Conservation (phyloP, 164 flowering plant species). For the Kalanchoe fedtschenkoi region DNA sequence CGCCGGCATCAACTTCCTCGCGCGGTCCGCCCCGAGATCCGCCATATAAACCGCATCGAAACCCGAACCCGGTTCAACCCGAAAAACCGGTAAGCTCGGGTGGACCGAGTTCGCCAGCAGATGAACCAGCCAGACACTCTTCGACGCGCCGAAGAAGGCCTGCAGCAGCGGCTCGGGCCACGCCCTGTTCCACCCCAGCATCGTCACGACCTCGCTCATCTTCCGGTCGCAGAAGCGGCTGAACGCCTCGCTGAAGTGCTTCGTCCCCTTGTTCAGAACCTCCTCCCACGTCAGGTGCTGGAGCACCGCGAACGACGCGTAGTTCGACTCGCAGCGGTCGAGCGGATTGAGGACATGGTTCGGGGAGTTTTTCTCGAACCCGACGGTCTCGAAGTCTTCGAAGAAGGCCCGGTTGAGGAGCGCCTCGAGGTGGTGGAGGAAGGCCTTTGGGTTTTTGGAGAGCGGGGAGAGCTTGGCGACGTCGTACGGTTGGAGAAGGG, state of each 20-base stretch:
- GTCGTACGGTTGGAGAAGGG: slow-evolving; percentile 62
- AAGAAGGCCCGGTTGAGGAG: slow-evolving; percentile 55
- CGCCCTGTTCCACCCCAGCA: slow-evolving; percentile 81
- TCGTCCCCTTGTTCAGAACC: slow-evolving; percentile 71
- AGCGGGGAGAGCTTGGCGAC: slow-evolving; percentile 28
- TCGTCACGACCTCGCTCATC: slow-evolving; percentile 73
- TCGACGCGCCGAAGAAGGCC: slow-evolving; percentile 79
- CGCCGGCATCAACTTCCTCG: slow-evolving; percentile 34
- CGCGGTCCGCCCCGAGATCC: slow-evolving; percentile 64
- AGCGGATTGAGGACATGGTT: slow-evolving; percentile 48
- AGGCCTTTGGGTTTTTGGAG: slow-evolving; percentile 34
- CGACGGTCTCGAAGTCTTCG: slow-evolving; percentile 70
- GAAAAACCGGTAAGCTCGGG: slow-evolving; percentile 55
- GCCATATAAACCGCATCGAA: slow-evolving; percentile 86
- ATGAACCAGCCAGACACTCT: slow-evolving; percentile 81
- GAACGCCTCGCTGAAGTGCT: slow-evolving; percentile 76
- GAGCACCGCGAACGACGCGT: slow-evolving; percentile 28
- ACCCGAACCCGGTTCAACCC: slow-evolving; percentile 49
- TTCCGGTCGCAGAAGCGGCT: slow-evolving; percentile 82
- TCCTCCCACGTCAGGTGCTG: slow-evolving; percentile 73
- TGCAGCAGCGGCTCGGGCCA: slow-evolving; percentile 86
- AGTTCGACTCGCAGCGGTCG: slow-evolving; percentile 51
- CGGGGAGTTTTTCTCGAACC: slow-evolving; percentile 42
- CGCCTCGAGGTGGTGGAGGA: slow-evolving; percentile 53
- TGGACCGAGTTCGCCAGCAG: slow-evolving; percentile 74